A percentile compares a stretch with the other conserved stretches of the same genome.
These are phyloP conservation scores for Fusarium paranaense DNA, from an alignment of 2,329 filamentous ascomycete genomes.

Conservation along the genomic window DNA sequence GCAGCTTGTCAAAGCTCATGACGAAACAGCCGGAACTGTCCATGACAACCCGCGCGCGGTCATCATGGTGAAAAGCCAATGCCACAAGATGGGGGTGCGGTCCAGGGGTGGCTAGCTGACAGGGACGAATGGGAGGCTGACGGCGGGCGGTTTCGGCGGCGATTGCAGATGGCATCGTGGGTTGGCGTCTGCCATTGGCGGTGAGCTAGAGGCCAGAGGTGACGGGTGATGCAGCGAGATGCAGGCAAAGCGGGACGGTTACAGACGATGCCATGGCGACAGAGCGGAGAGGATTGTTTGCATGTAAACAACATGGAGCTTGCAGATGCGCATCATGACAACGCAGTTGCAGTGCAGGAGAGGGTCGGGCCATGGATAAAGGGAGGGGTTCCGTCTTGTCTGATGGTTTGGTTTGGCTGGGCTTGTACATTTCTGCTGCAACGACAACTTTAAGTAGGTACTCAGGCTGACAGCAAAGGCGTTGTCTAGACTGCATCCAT, in stretches of 20 bases:
- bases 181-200: slow-evolving; percentile 37
- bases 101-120: background rate
- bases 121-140: background rate
- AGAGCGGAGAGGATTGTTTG: slow-evolving; percentile 28
- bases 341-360: slow-evolving; percentile 17
- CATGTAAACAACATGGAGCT: slow-evolving; percentile 41
- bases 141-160: background rate
- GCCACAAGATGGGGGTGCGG: background rate
- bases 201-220: slow-evolving; percentile 13
- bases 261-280: slow-evolving; percentile 43
- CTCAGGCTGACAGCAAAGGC: background rate
- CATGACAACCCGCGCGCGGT: background rate
- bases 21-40: background rate
- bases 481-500: background rate
- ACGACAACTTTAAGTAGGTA: background rate
- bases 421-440: background rate
- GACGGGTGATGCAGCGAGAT: slow-evolving; percentile 32
- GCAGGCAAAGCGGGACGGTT: slow-evolving; percentile 25
- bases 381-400: background rate
- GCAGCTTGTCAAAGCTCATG: background rate
- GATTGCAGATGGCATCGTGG: slow-evolving; percentile 18
- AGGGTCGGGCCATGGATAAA: slow-evolving; percentile 10
- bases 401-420: background rate
- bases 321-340: slow-evolving; percentile 39
- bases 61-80: background rate